A percentile compares a stretch with the other conserved stretches of the same genome.
These are phyloP conservation scores for Torrubiella hemipterigena DNA, from an alignment of 2,329 filamentous ascomycete species.

Conservation along the genomic window DNA sequence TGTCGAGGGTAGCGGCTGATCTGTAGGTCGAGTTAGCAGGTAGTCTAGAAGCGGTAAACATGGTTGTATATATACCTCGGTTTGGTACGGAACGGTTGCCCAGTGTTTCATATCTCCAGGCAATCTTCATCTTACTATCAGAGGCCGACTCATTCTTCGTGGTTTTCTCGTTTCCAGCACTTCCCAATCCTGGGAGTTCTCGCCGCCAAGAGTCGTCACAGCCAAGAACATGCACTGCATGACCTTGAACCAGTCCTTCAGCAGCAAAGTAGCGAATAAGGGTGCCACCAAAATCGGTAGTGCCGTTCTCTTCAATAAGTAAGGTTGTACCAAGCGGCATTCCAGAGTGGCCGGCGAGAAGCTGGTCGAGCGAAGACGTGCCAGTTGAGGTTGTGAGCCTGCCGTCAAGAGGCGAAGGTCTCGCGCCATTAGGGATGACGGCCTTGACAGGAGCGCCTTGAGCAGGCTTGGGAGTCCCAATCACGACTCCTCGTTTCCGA, in stretches of 20 bases:
- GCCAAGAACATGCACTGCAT: slow-evolving; percentile 77
- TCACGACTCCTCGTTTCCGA: slow-evolving; percentile 42
- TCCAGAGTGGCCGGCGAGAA: slow-evolving; percentile 78
- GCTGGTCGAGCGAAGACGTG: slow-evolving; percentile 69
- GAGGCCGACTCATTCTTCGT: slow-evolving; percentile 24
- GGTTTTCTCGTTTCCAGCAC: slow-evolving; percentile 23
- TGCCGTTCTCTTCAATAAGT: slow-evolving; percentile 77
- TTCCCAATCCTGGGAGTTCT: slow-evolving; percentile 65
- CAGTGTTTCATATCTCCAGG: slow-evolving; percentile 88
- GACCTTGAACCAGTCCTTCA: slow-evolving; percentile 84
- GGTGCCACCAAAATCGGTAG: slow-evolving; percentile 84
- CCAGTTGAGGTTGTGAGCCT: slow-evolving; percentile 85
- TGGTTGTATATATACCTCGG: slow-evolving; percentile 43
- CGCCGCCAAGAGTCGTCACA: slow-evolving; percentile 68
- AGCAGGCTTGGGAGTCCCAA: slow-evolving; percentile 20
- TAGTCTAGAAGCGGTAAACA: background rate
- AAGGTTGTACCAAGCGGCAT: slow-evolving; percentile 71
- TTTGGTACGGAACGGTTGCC: slow-evolving; percentile 52
- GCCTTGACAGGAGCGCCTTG: slow-evolving; percentile 18
- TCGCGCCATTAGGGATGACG: slow-evolving; percentile 38
- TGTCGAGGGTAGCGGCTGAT: slow-evolving; percentile 11
- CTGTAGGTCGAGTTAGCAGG: slow-evolving; percentile 1
- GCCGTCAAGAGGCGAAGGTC: slow-evolving; percentile 82
- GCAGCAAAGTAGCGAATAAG: slow-evolving; percentile 83
- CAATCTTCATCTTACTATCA: slow-evolving; percentile 91